phyloP scores from a whole-genome alignment of 164 flowering plant species.

The Warburgia ugandensis region DNA sequence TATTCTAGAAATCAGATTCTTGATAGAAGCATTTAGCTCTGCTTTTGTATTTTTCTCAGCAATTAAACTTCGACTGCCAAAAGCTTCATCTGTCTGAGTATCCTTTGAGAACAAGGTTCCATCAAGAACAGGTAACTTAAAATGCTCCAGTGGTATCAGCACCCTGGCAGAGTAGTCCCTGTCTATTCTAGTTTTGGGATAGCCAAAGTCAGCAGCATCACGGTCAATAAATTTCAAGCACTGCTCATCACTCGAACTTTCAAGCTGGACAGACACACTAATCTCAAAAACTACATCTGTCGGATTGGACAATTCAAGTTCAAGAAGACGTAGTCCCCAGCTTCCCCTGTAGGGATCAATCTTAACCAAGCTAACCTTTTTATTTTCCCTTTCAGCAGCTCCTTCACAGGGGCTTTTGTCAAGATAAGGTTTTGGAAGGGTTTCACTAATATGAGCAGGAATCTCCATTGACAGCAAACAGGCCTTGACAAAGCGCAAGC shows the following conservation, averaged over 20 bases:
- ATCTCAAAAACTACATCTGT: slow-evolving; percentile 91
- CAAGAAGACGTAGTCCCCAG: slow-evolving; percentile 96
- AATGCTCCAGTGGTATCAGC: slow-evolving; percentile 90
- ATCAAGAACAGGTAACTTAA: slow-evolving; percentile 88
- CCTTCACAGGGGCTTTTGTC: slow-evolving; percentile 23
- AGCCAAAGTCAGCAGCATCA: slow-evolving; percentile 45
- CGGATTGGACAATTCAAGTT: slow-evolving; percentile 92
- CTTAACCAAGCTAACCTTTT: slow-evolving; percentile 60
- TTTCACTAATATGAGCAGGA: slow-evolving; percentile 84
- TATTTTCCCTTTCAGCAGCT: slow-evolving; percentile 22
- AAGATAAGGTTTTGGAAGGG: slow-evolving; percentile 32
- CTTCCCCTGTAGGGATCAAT: slow-evolving; percentile 96
- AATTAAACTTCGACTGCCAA: slow-evolving; percentile 31
- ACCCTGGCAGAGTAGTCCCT: slow-evolving; percentile 92
- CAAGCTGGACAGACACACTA: slow-evolving; percentile 72
- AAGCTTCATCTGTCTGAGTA: slow-evolving; percentile 32
- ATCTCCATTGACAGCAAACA: slow-evolving; percentile 96
- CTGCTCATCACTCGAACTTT: slow-evolving; percentile 35
- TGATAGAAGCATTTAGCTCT: slow-evolving; percentile 79
- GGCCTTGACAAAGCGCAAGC: slow-evolving; percentile 88
- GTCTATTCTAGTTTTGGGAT: slow-evolving; percentile 91
- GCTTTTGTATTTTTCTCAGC: slow-evolving; percentile 74
- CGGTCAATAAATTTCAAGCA: slow-evolving; percentile 20
- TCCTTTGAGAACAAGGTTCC: slow-evolving; percentile 66
- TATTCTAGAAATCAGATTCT: slow-evolving; percentile 78